Percentiles rank a stretch among this genome's conserved stretches.
Conservation (phyloP, 768 basidiomycete species). For the Scleroderma citrinum region DNA sequence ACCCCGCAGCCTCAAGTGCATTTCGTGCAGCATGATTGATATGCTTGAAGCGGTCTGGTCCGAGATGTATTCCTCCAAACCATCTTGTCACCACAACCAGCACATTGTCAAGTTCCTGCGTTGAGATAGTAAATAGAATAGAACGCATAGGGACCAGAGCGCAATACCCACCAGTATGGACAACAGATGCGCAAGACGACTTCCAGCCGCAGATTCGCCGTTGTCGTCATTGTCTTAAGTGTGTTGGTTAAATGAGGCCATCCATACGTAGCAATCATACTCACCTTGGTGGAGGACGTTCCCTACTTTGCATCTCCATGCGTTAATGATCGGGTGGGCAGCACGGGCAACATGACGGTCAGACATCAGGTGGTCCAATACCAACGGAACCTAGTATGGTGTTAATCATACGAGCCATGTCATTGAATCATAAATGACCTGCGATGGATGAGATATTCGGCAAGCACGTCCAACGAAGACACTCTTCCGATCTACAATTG, state of each 20-base stretch:
- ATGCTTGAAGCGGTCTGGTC: conserved; percentile 84
- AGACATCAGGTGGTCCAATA: conserved; percentile 61
- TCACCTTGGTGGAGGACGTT: conserved; percentile 69
- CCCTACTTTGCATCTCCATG: conserved; percentile 72
- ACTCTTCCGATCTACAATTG: conserved; percentile 83
- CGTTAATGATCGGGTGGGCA: conserved; percentile 75
- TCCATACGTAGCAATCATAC: conserved; percentile 4
- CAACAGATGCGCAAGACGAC: conserved; percentile 82
- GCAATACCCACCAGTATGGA: conserved; percentile 65
- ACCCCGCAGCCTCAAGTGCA: conserved; percentile 83
- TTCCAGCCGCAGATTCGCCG: conserved; percentile 90
- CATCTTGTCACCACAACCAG: conserved; percentile 91
- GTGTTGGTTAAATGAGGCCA: conserved; percentile 1
- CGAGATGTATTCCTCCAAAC: conserved; percentile 89
- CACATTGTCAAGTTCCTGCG: conserved; percentile 74
- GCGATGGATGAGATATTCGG: conserved; percentile 65
- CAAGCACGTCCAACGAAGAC: conserved; percentile 84
- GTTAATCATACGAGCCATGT: conserved; percentile 1
- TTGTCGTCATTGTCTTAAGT: conserved; percentile 89
- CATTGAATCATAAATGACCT: conserved; percentile 41
- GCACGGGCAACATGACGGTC: conserved; percentile 71
- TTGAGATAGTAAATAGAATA: neutral
- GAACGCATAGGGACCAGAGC: neutral
- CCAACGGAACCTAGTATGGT: conserved; percentile 50
- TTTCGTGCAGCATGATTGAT: conserved; percentile 95